phyloP scores from a whole-genome alignment of 169 alveolate species.

The Plasmodium cynomolgi region DNA sequence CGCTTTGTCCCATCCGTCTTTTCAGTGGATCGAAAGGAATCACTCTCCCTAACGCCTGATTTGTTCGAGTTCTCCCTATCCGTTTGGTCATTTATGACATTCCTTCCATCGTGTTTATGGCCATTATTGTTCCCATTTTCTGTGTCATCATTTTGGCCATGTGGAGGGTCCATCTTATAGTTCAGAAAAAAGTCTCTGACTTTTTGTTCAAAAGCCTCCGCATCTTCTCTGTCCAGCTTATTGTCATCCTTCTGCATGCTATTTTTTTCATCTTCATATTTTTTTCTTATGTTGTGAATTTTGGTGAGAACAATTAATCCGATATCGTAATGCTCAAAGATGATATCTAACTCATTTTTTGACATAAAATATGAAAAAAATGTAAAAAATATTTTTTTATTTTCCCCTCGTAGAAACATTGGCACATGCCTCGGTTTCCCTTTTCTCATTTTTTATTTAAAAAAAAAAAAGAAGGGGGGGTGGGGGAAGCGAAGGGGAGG shows the following conservation, averaged over 20 bases:
- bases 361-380: conserved; percentile 73
- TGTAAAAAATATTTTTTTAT: conserved; percentile 45
- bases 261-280: conserved; percentile 57
- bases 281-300: conserved; percentile 64
- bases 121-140: conserved; percentile 1
- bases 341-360: conserved; percentile 54
- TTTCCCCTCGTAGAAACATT: conserved; percentile 69
- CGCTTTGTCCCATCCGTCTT: neutral
- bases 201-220: conserved; percentile 32
- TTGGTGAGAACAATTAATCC: conserved; percentile 69
- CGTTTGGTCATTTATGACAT: conserved; percentile 4
- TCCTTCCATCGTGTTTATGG: conserved; percentile 5
- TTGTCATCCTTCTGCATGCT: conserved; percentile 15
- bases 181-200: conserved; percentile 33
- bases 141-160: neutral
- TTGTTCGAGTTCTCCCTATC: neutral
- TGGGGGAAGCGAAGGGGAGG: neutral
- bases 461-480: conserved; percentile 9
- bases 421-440: conserved; percentile 74
- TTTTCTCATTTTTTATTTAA: conserved; percentile 57
- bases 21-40: neutral
- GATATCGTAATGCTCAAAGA: conserved; percentile 62
- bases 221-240: conserved; percentile 43
- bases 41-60: neutral
- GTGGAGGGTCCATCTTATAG: conserved; percentile 33